Base-by-base conservation (phyloP, 2,329 filamentous ascomycete species). In the Trichoderma atroviride region DNA sequence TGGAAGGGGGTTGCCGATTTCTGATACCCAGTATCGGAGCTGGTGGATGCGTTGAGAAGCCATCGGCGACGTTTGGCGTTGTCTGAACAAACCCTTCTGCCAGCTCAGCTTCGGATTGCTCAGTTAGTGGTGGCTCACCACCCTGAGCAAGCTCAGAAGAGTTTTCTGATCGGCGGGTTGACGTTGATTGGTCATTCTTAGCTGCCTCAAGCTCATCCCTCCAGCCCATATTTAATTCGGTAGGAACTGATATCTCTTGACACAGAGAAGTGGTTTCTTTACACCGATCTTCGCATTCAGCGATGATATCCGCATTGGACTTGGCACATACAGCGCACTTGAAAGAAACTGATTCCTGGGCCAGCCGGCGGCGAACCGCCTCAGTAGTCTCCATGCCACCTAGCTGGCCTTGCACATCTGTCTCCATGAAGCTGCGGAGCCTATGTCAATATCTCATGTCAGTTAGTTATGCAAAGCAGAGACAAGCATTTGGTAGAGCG, bases 381-480 rank as follows among this genome's bases (percentile, higher is more conserved):
- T 91, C 89, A 31, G 83, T 87, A 4, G 91, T 91, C 73, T 97
- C 94, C 75, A 98, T 84, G 0, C 96, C 96, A 14, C 96, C 96
- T 1, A 99, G 84, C 82, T 98, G 96, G 0, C 96, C 96, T 74
- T 88, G 89, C 10, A 92, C 89, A 74, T 95, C 92, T 3, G 91
- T 94, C 78, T 96, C 94, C 94, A 99, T 98, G 80, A 97, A 97
- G 74, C 88, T 91, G 67, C 96, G 84, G 60, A 98, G 88, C 16
- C 82, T 83, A 55, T 43, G 50, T 29, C 33, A 50, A n/a, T 31
- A 35, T 22, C 33, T n/a, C 29, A 7, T 33, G 29, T 59, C 37
- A 56, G 47, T 71, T 57, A 72, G 43, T 55, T 35, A 29, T 13
- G 19, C 64, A 40, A 31, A 19, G 29, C 27, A 27, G 37, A 27